A percentile compares a stretch with the other conserved stretches of the same genome.
Evolutionary conservation across 495 filamentous ascomycete genomes (phyloP).

Genomic region (Lasiosphaeris hirsuta): DNA sequence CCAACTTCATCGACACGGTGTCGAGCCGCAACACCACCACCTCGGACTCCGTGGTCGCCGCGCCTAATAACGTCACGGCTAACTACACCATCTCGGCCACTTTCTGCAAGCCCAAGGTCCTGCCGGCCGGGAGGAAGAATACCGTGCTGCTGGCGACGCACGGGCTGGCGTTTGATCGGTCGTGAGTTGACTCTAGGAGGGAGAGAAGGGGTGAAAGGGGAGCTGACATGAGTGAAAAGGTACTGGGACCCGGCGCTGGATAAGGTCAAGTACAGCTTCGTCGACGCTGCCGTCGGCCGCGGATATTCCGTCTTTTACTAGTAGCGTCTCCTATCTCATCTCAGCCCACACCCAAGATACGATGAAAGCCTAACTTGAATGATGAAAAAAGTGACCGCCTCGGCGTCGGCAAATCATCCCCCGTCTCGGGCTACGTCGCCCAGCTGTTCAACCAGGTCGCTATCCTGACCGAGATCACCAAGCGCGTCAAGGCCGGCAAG

Average conservation of each 20-base stretch:
- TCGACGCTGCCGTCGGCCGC: slow-evolving; percentile 46
- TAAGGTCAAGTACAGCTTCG: slow-evolving; percentile 53
- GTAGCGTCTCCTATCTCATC: too few species aligned
- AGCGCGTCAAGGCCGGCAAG: slow-evolving; percentile 24
- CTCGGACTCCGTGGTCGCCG: background rate
- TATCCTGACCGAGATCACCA: slow-evolving; percentile 22
- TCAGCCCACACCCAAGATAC: too few species aligned
- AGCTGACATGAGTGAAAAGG: background rate
- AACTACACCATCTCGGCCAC: slow-evolving; percentile 24
- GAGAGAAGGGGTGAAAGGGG: background rate
- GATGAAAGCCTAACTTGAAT: too few species aligned
- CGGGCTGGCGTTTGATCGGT: slow-evolving; percentile 21
- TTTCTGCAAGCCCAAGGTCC: slow-evolving; percentile 21
- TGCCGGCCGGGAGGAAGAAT: slow-evolving; percentile 6
- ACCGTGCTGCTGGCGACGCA: slow-evolving; percentile 26
- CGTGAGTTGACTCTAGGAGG: slow-evolving; percentile 8
- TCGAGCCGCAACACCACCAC: slow-evolving; percentile 7
- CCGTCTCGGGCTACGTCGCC: slow-evolving; percentile 27
- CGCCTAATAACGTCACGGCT: slow-evolving; percentile 3
- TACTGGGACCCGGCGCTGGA: slow-evolving; percentile 59
- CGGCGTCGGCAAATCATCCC: slow-evolving; percentile 53
- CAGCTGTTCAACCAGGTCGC: slow-evolving; percentile 26
- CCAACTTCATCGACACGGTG: slow-evolving; percentile 18
- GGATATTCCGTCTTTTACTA: slow-evolving; percentile 54
- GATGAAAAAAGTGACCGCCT: slow-evolving; percentile 42